phyloP scores from a whole-genome alignment of 257 asterid genomes.

The Sherardia arvensis region DNA sequence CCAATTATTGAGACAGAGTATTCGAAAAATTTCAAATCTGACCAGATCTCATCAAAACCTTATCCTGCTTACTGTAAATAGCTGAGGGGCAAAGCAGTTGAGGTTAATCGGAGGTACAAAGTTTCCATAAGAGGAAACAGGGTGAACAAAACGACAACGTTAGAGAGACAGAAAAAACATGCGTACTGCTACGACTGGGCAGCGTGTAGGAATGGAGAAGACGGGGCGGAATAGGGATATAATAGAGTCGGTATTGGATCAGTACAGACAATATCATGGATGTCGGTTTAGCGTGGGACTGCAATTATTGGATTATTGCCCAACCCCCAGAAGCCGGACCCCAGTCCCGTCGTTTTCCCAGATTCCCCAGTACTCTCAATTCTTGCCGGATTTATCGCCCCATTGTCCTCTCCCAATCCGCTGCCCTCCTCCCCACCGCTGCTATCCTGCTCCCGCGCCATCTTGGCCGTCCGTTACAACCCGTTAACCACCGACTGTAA shows the following conservation, averaged over 20 bases:
- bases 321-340: constrained; percentile 9
- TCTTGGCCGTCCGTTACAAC: background rate
- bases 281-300: constrained; percentile 84
- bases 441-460: background rate
- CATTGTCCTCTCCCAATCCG: background rate
- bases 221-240: constrained; percentile 8
- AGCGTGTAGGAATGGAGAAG: constrained; percentile 42
- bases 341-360: constrained; percentile 31
- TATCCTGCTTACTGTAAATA: background rate
- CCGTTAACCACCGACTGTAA: no score
- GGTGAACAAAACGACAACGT: constrained; percentile 5
- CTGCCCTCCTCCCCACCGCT: background rate
- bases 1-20: background rate
- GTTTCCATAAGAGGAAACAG: constrained; percentile 5
- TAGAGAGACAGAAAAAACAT: constrained; percentile 9
- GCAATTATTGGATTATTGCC: constrained; percentile 58
- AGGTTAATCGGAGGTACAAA: background rate
- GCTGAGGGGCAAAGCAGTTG: background rate
- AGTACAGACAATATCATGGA: constrained; percentile 59
- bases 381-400: constrained; percentile 56
- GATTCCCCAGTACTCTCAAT: constrained; percentile 29
- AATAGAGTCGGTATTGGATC: constrained; percentile 4
- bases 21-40: background rate
- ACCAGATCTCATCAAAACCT: background rate
- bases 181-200: constrained; percentile 11